Base-by-base conservation (phyloP, 257 asterid genomes). In the Orobanche coerulescens region DNA sequence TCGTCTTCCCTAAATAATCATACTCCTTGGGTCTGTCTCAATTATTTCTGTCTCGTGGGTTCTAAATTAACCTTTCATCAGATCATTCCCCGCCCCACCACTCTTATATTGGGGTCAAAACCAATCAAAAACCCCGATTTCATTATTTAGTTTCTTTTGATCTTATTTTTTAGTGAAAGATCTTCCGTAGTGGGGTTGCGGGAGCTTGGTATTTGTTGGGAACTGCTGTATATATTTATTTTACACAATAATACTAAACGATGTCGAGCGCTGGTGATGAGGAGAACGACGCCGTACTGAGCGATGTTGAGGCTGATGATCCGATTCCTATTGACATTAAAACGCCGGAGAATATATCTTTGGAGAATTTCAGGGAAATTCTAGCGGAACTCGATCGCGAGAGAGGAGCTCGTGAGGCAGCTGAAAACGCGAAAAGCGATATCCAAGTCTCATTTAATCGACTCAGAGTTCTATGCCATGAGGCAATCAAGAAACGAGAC, bases 271-370 rank as follows among this genome's bases (percentile, higher is more conserved):
- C 67, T 55, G 87, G 77, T 48, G 93, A 82, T 14, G 93, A 84
- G 20, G 91, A 78, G 0, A 78, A 79, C 78, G 95, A 81, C 50
- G 84, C 85, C 62, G 88, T 86, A 4, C 65, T 93, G 76, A 89
- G 96, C 88, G 98, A 93, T 48, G 89, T 93, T 1, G 98, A 93
- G 79, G 95, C 74, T 15, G 98, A 89, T 48, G 98, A 88, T 76
- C 91, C 86, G 37, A 67, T 51, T 68, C 78, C 82, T n/a, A 50
- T 81, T 40, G 79, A 67, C 36, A 53, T 76, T n/a, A 64, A 62
- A 42, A 60, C 71, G 61, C 62, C 92, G 42, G 88, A 88, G 5
- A 73, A 79, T 69, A 39, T 87, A 6, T 67, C 96, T 28, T 64
- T 58, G 11, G 97, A 84, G 16, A 89, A 81, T 70, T 77, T 86